Conservation (phyloP, 202 grass and related monocot genomes). For the Hordeum pubiflorum region DNA sequence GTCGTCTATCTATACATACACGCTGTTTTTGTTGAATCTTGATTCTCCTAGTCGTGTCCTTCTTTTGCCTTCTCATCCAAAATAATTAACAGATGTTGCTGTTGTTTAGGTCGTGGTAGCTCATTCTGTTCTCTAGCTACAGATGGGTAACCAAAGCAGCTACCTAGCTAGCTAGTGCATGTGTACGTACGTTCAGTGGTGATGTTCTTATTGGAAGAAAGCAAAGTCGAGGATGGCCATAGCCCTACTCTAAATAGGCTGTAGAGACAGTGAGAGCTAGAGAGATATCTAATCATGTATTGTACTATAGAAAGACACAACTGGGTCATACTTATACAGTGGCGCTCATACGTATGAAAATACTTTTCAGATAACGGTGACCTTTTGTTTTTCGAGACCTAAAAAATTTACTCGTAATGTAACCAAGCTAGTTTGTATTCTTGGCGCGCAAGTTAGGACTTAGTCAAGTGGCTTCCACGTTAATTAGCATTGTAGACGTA, state of each 20-base stretch:
- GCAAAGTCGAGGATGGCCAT: too few species aligned
- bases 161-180: background rate
- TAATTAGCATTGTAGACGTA: background rate
- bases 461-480: background rate
- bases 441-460: constrained; percentile 34
- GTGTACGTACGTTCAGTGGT: background rate
- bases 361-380: background rate
- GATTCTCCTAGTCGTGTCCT: background rate
- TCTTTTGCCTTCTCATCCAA: background rate
- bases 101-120: too few species aligned
- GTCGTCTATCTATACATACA: background rate
- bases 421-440: background rate
- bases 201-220: too few species aligned
- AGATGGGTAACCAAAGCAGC: background rate
- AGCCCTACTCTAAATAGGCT: background rate
- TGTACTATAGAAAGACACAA: too few species aligned
- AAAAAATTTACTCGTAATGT: background rate
- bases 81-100: background rate
- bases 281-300: too few species aligned
- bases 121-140: background rate
- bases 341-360: background rate
- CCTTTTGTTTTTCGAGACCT: background rate
- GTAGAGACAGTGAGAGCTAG: too few species aligned
- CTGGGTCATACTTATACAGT: too few species aligned
- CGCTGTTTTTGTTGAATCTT: background rate